Conservation (phyloP, 345 rosid genomes). For the Euclidium syriacum region DNA sequence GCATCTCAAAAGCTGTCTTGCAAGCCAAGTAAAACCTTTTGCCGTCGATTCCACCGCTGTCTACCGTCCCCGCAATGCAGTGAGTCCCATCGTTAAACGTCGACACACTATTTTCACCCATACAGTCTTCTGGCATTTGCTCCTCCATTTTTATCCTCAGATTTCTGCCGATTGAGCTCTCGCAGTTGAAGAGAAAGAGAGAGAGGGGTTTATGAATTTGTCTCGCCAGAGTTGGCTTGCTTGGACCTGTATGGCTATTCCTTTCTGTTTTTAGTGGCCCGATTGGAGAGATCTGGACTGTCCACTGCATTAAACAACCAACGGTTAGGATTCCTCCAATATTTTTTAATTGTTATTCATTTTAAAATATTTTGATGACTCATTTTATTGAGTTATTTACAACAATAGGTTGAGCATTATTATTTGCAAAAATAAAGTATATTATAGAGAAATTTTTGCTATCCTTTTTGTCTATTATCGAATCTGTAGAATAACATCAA, state of each 20-base stretch:
- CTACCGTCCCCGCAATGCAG: conserved; percentile 24
- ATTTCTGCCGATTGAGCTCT: neutral
- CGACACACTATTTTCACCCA: neutral
- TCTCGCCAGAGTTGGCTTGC: neutral
- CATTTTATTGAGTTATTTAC: too few species aligned
- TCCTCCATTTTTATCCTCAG: conserved; percentile 3
- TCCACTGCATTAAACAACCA: neutral
- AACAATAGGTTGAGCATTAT: too few species aligned
- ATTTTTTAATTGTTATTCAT: too few species aligned
- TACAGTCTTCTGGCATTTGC: neutral
- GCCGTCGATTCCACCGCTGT: conserved; percentile 23
- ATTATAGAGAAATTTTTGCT: too few species aligned
- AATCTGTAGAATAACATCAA: too few species aligned
- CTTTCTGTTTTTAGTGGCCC: neutral
- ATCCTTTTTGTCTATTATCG: too few species aligned
- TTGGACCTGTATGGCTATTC: neutral
- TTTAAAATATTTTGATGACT: too few species aligned
- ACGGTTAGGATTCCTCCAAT: too few species aligned
- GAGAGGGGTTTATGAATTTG: neutral
- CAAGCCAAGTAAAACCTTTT: conserved; percentile 37
- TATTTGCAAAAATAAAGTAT: too few species aligned
- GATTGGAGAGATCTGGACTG: conserved; percentile 8
- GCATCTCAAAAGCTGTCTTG: conserved; percentile 35
- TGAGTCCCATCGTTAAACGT: neutral
- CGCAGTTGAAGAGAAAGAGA: neutral